Percentiles rank a stretch among this genome's conserved stretches.
Conservation (phyloP, 2,329 filamentous ascomycete genomes). For the Paecilomyces niveus region DNA sequence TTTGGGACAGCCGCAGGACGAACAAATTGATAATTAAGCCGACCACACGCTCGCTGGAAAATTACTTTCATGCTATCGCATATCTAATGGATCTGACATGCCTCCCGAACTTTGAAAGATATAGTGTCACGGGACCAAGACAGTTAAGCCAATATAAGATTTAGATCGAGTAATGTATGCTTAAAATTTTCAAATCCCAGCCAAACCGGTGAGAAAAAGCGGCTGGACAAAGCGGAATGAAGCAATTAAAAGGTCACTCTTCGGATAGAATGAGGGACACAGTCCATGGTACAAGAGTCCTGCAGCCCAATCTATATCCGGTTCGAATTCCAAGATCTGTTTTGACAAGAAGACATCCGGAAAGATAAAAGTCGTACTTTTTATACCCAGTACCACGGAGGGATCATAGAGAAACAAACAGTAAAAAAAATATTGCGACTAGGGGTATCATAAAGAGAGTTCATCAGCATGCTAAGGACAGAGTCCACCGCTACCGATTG, state of each 20-base stretch:
- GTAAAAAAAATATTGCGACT: constrained; percentile 4
- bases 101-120: no score
- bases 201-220: constrained; percentile 4
- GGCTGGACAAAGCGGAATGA: constrained; percentile 14
- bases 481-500: constrained; percentile 15
- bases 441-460: constrained; percentile 13
- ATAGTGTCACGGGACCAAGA: no score
- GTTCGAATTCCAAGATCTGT: background rate
- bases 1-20: no score
- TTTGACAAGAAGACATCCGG: background rate
- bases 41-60: no score
- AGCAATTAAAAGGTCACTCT: constrained; percentile 12
- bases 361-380: background rate
- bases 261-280: constrained; percentile 19
- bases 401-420: background rate
- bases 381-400: background rate
- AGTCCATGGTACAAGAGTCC: constrained; percentile 10
- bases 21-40: no score
- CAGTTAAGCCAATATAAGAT: no score
- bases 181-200: constrained; percentile 12
- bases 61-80: no score
- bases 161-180: constrained; percentile 7
- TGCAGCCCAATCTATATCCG: constrained; percentile 18
- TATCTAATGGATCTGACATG: no score
- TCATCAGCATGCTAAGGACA: background rate